Base-by-base conservation (phyloP, 2,329 filamentous ascomycete genomes). In the Tympanopsis confertula region DNA sequence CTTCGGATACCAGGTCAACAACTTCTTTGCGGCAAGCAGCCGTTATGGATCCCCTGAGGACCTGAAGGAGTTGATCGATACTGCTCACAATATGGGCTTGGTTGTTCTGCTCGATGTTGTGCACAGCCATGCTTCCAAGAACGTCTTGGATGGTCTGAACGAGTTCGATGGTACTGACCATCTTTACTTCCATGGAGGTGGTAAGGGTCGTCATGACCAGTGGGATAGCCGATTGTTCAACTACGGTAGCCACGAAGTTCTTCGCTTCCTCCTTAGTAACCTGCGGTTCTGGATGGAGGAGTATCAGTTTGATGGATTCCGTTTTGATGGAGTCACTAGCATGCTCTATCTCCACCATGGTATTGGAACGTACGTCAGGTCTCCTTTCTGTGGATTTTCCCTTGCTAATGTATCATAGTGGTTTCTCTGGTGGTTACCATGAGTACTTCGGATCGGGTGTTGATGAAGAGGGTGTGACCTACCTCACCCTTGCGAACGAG, bases 231-330 rank as follows among this genome's bases (percentile, higher is more conserved):
- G 91, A 42, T 65, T 98, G 40, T 98, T 98, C 71, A 98, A 98
- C 66, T 98, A 96, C 54, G 89, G 88, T 20, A 76, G 77, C 51
- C 87, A 96, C 51, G 91, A 98, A 56, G 91, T 98, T 15, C 59
- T 96, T 55, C 77, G 91, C n/a, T 98, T 98, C 62, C 66, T 98
- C 33, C 68, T 98, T 19, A 95, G 88, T 57, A 98, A 98, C 56
- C 63, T 98, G 41, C 76, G 89, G 18, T 98, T 94, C 66, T 98
- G 91, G 88, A 96, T 98, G 88, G 89, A 96, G 39, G 88, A 95
- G 61, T 98, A 95, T 53, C 68, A 78, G 29, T 96, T 98, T 54
- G 91, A 98, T 54, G 91, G 91, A 17, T 98, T 96, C 71, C 78
- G 91, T 30, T 98, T 98, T 51, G 91, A 98, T 49, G 91, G 91